Evolutionary conservation across 208 protist genomes (phyloP).

Genomic region (Acanthamoeba sp.): DNA sequence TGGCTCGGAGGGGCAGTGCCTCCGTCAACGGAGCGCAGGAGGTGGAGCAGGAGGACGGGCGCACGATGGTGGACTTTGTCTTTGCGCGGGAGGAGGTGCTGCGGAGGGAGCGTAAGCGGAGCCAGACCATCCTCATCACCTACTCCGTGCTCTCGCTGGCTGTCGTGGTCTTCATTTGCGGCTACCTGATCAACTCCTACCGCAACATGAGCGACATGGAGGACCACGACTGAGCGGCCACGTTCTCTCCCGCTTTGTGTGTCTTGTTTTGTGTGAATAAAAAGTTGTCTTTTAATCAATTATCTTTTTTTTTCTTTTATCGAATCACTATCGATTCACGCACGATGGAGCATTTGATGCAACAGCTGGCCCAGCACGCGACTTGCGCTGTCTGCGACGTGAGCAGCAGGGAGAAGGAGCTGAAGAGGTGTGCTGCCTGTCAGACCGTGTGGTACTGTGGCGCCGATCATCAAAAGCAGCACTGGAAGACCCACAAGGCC

Average conservation of each 20-base stretch:
- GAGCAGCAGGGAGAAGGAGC: constrained; percentile 24
- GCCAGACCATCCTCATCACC: not conserved
- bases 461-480: constrained; percentile 50
- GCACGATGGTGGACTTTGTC: constrained; percentile 45
- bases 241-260: not conserved
- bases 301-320: not conserved
- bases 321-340: not conserved
- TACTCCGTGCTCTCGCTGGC: not conserved
- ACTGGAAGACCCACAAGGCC: constrained; percentile 66
- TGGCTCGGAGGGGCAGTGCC: not conserved
- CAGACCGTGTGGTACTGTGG: constrained; percentile 55
- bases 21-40: not conserved
- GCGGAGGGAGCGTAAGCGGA: constrained; percentile 5
- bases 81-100: constrained; percentile 53
- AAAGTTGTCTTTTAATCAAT: not conserved
- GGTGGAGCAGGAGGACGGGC: not conserved
- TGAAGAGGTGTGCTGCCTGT: constrained; percentile 49
- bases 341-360: constrained; percentile 7
- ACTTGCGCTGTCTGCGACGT: constrained; percentile 23
- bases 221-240: not conserved
- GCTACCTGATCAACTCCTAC: constrained; percentile 29
- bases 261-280: not conserved
- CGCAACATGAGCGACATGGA: constrained; percentile 60
- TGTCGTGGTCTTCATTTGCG: constrained; percentile 4
- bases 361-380: not conserved